Base-by-base conservation (phyloP, 352 stramenopile species). In the Globisporangium parvum region DNA sequence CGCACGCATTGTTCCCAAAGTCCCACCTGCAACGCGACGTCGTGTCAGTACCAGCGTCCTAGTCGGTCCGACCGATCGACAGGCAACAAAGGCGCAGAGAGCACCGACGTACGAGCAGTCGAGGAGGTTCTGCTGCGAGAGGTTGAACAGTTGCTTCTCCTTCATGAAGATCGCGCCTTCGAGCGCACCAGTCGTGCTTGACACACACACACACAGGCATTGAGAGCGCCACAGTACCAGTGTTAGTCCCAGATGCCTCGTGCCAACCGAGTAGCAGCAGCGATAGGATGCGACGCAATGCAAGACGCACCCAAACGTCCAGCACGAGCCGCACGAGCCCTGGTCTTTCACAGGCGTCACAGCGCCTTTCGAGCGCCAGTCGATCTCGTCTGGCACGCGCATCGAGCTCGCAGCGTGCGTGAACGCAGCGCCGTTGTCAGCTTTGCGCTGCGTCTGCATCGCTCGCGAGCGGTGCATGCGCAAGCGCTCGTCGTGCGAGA, bases 341-440 rank as follows among this genome's bases (percentile, higher is more conserved):
- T 97, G 91, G 60, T 97, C 86, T 49, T 97, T 97, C 52, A 97
- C 86, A 3, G 82, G 80, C 3, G 85, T 96, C 35, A 97, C 88
- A 1, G 86, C 87, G 23, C 85, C 85, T 47, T 92, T 88, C 54
- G 64, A 71, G 18, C 85, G 80, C 90, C 90, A 97, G 51, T 97
- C 88, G 46, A 90, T 78, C 51, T 90, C 83, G n/a, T 78, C 75
- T 0, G 84, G 74, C 1, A 83, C 57, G 4, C 59, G 46, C 17
- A 77, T 54, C 23, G 69, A 77, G 6, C 65, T 69, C 20, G 74
- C 24, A 6, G 67, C 26, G 60, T 93, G 79, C 23, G 77, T 37
- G 14, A 59, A 53, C 47, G 59, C 70, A 8, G 85, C 83, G 46
- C 75, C 76, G 51, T 93, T 91, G 60, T 93, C 67, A 11, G 59